Percentiles rank a stretch among this genome's conserved stretches.
Evolutionary conservation across 768 basidiomycete genomes (phyloP).

Genomic region (Mycena latifolia): DNA sequence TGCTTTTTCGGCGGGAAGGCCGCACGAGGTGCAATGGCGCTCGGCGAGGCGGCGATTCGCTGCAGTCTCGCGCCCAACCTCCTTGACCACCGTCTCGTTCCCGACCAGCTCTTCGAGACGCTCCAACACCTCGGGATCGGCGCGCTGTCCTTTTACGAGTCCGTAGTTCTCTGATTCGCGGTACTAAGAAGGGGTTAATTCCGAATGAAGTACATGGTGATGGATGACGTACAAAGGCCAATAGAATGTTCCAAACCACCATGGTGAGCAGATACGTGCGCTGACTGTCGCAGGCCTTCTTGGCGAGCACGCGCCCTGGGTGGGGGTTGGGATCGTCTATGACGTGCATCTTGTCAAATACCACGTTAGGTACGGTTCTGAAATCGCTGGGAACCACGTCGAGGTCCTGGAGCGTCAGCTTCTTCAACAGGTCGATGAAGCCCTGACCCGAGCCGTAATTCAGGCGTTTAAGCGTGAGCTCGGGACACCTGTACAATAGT

Average conservation of each 20-base stretch:
- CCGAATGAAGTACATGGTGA: neutral
- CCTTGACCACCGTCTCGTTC: constrained; percentile 2
- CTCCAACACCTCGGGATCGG: constrained; percentile 13
- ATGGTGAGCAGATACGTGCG: constrained; percentile 32
- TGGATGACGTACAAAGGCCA: constrained; percentile 31
- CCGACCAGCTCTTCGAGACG: neutral
- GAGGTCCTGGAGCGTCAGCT: constrained; percentile 27
- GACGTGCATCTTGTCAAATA: constrained; percentile 29
- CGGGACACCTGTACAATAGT: constrained; percentile 34
- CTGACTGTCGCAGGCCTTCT: constrained; percentile 5
- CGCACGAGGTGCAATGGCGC: constrained; percentile 30
- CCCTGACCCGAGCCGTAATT: constrained; percentile 32
- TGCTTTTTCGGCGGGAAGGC: constrained; percentile 27
- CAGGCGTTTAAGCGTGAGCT: constrained; percentile 32
- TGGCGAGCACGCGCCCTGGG: constrained; percentile 15
- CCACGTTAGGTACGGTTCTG: constrained; percentile 22
- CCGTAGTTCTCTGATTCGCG: constrained; percentile 32
- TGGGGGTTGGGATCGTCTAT: constrained; percentile 3
- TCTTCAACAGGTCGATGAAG: constrained; percentile 28
- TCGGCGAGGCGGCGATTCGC: constrained; percentile 18
- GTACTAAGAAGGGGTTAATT: constrained; percentile 17
- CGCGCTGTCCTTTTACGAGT: constrained; percentile 19
- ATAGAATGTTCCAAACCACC: constrained; percentile 34
- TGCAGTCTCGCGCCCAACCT: constrained; percentile 3
- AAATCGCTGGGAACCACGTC: constrained; percentile 27